Evolutionary conservation across 108 stramenopile genomes (phyloP), one percentile per base, ranked within the genome.

Genomic region (Cyclotella cryptica): DNA sequence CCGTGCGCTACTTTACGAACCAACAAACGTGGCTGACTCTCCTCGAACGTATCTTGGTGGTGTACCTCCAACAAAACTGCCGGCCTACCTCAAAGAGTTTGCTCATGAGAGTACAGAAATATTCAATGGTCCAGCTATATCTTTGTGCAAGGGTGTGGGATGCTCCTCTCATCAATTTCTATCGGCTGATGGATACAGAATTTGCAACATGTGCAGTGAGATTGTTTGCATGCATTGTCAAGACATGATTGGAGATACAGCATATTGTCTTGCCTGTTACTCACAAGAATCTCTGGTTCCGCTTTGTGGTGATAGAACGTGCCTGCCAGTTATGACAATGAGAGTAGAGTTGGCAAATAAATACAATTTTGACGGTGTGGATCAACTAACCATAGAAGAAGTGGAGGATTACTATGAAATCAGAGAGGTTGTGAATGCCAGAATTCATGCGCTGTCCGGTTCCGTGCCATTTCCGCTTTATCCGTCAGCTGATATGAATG

Each of bases 301-400:
- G 8, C 22, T 54, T 29, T 11, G 3, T 18, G 53, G 35, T 17
- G 71, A 6, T 10, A 26, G 35, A 22, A 52, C 3, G 1, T 17
- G 9, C 27, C 42, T 11, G 29, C 3, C 58, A 54, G 29, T 44
- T 2, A 60, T n/a, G 15, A 17, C 3, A 1, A 43, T 44, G 42
- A 59, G 71, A 72, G 42, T 44, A 46, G 71, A 72, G 10, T n/a
- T 55, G 41, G 57, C 53, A 10, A 59, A 40, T 29, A 59, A 42
- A 7, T 60, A 52, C 24, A 51, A 61, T 11, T 24, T 72, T 72
- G 71, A 72, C 22, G 44, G 41, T 4, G 30, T 51, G 26, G 43
- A 42, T 42, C 57, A 72, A 10, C 57, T 72, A 10, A 72, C 58
- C 45, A 19, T 55, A 1, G 57, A 72, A 6, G 71, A 59, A 29